Conservation (phyloP, 1,284 basidiomycete species). For the Ganoderma leucocontextum region DNA sequence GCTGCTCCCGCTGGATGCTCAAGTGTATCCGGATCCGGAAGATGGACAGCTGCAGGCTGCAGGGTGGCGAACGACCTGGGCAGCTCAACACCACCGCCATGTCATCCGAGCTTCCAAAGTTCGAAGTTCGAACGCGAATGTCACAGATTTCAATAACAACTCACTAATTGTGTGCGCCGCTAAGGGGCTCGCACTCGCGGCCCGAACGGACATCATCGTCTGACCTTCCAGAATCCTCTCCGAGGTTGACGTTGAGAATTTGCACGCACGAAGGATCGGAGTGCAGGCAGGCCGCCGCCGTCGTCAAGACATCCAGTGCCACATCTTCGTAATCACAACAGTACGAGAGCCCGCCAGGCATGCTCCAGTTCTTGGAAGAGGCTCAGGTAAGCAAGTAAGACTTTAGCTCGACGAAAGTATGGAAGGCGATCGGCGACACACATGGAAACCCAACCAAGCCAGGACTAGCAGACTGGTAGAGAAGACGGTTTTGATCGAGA, state of each 20-base stretch:
- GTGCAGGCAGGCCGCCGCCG: neutral
- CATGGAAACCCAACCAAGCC: neutral
- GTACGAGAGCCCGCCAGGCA: neutral
- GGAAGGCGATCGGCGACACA: neutral
- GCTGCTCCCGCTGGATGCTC: neutral
- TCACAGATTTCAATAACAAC: neutral
- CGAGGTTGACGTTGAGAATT: neutral
- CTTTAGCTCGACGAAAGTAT: neutral
- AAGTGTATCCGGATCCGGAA: neutral
- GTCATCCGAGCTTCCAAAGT: neutral
- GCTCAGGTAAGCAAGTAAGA: neutral
- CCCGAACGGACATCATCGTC: neutral
- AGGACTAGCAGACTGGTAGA: neutral
- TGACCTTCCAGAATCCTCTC: neutral
- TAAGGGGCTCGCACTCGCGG: neutral
- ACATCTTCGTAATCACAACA: neutral
- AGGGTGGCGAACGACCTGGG: neutral
- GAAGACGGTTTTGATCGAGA: neutral
- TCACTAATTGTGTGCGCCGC: neutral
- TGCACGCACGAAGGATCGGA: neutral
- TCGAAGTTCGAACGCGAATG: neutral
- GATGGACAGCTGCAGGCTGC: neutral
- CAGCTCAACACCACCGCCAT: neutral
- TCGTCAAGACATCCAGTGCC: constrained; percentile 2
- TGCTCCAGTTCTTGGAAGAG: neutral